Conservation (phyloP, 1,284 basidiomycete species). For the Pyrrhoderma lamaoense region DNA sequence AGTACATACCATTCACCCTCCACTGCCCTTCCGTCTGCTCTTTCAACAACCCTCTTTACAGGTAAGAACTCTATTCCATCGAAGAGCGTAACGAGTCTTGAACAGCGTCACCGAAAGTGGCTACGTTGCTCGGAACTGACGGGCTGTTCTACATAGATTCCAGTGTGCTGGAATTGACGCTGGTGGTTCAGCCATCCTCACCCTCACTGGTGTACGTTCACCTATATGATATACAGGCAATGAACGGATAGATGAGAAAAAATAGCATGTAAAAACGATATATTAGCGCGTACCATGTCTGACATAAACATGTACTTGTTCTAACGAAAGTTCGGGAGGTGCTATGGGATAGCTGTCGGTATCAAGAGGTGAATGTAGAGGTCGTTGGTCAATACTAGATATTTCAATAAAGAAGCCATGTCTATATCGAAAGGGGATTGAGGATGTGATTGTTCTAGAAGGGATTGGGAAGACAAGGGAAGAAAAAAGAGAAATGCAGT, state of each 20-base stretch:
- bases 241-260: neutral
- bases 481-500: neutral
- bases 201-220: constrained; percentile 65
- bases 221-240: constrained; percentile 33
- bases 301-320: constrained; percentile 69
- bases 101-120: constrained; percentile 21
- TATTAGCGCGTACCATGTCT: constrained; percentile 54
- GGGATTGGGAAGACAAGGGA: neutral
- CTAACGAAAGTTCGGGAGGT: constrained; percentile 47
- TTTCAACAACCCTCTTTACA: constrained; percentile 46
- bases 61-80: constrained; percentile 26
- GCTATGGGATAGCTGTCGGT: constrained; percentile 52
- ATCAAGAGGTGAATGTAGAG: constrained; percentile 42
- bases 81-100: constrained; percentile 20
- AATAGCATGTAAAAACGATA: neutral
- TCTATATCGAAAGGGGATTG: no score
- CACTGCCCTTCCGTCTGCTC: constrained; percentile 42
- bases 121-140: constrained; percentile 45
- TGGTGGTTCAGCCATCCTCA: constrained; percentile 53
- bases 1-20: constrained; percentile 57
- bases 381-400: neutral
- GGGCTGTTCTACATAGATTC: constrained; percentile 57
- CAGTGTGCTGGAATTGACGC: constrained; percentile 63
- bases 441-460: neutral
- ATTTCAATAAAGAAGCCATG: neutral